Percentiles rank a stretch among this genome's conserved stretches.
Evolutionary conservation across 2,329 filamentous ascomycete species (phyloP).

Genomic region (Colletotrichum abscissum): DNA sequence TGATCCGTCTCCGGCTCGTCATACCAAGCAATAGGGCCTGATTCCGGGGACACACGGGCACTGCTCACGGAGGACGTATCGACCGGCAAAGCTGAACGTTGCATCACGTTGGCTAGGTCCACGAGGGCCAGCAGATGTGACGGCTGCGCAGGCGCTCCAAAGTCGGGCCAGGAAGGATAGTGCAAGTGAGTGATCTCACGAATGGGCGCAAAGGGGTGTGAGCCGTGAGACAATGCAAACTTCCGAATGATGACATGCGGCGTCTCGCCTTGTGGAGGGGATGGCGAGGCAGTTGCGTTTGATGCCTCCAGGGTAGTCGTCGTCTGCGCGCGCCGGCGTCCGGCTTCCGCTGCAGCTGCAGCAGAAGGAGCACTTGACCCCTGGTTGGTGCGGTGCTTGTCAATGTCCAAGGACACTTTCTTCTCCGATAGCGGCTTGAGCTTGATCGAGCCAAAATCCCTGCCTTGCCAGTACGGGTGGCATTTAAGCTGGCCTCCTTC

Average conservation of each 20-base stretch:
- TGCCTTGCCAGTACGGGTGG: constrained; percentile 89
- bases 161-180: constrained; percentile 97
- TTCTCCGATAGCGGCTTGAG: constrained; percentile 85
- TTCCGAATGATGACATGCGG: constrained; percentile 88
- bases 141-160: constrained; percentile 91
- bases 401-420: constrained; percentile 80
- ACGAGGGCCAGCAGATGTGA: constrained; percentile 87
- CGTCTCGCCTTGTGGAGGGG: constrained; percentile 59
- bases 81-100: constrained; percentile 63
- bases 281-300: constrained; percentile 39
- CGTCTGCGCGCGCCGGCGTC: constrained; percentile 45
- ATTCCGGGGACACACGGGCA: constrained; percentile 43
- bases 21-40: constrained; percentile 56
- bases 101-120: constrained; percentile 86
- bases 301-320: constrained; percentile 43
- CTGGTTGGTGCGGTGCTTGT: constrained; percentile 55
- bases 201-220: constrained; percentile 84
- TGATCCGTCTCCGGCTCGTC: constrained; percentile 69
- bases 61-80: constrained; percentile 53
- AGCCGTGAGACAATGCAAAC: constrained; percentile 82
- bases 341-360: constrained; percentile 25
- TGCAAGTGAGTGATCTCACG: constrained; percentile 95
- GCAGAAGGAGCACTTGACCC: constrained; percentile 35
- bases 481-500: constrained; percentile 96
- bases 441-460: constrained; percentile 81